These are phyloP conservation scores for Psilocybe cyanescens DNA, from an alignment of 768 basidiomycete species.

Conservation along the genomic window DNA sequence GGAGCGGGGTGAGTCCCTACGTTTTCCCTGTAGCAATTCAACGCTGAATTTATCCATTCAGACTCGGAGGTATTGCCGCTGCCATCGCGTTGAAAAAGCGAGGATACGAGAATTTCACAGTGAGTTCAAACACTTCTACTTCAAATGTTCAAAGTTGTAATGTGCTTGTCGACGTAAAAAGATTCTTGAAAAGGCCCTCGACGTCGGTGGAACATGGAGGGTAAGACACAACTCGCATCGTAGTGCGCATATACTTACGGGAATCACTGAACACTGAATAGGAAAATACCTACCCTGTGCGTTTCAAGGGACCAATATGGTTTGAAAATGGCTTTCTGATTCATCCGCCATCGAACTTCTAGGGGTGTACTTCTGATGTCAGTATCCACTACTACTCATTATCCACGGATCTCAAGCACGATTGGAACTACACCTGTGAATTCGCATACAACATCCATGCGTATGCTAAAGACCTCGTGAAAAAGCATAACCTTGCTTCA, in stretches of 20 bases:
- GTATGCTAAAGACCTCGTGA: slow-evolving; percentile 42
- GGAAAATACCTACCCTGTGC: slow-evolving; percentile 39
- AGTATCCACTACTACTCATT: slow-evolving; percentile 44
- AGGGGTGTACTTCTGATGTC: slow-evolving; percentile 49
- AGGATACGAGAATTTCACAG: slow-evolving; percentile 43
- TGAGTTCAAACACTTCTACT: slow-evolving; percentile 19
- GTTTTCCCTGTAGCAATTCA: background rate
- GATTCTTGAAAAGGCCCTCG: slow-evolving; percentile 49
- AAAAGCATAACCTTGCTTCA: slow-evolving; percentile 42
- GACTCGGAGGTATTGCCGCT: slow-evolving; percentile 44
- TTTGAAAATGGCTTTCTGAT: background rate
- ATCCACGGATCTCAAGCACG: slow-evolving; percentile 44
- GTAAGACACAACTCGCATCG: slow-evolving; percentile 32
- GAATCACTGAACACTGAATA: slow-evolving; percentile 7
- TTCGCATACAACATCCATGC: slow-evolving; percentile 42
- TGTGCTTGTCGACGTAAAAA: slow-evolving; percentile 16
- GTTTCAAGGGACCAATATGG: background rate
- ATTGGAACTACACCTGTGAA: slow-evolving; percentile 46
- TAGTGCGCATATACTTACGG: background rate
- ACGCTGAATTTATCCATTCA: slow-evolving; percentile 16
- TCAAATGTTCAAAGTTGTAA: background rate
- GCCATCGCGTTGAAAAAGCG: slow-evolving; percentile 46
- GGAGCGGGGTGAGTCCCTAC: slow-evolving; percentile 35
- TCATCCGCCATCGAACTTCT: background rate
- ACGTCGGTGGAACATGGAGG: slow-evolving; percentile 55